These are phyloP conservation scores for Gillenia trifoliata DNA, from an alignment of 306 rosid genomes.

Conservation along the genomic window DNA sequence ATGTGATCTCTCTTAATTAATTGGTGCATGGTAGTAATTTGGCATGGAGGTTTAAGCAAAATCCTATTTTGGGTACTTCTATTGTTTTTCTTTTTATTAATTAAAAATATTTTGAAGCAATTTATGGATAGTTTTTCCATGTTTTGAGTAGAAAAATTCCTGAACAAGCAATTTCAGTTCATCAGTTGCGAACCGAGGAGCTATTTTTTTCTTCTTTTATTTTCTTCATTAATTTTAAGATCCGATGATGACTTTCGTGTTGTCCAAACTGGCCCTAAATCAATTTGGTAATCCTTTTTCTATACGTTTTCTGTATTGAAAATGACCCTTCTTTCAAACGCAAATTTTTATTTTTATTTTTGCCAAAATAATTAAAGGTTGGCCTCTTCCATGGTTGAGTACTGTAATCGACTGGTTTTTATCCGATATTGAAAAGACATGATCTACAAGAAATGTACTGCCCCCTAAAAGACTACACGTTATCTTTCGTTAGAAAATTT, in stretches of 20 bases:
- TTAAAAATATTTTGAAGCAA: not conserved
- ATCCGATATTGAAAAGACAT: constrained; percentile 27
- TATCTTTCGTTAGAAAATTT: constrained; percentile 19
- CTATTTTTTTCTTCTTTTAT: not conserved
- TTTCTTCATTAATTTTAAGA: not conserved
- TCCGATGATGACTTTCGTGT: not conserved
- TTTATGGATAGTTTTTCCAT: not conserved
- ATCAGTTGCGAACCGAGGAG: constrained; percentile 9
- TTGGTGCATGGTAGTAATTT: not conserved
- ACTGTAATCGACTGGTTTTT: constrained; percentile 11
- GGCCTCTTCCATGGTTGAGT: constrained; percentile 30
- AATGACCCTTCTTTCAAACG: constrained; percentile 46
- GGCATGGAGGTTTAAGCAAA: not conserved
- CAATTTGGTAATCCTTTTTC: not conserved
- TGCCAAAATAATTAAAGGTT: constrained; percentile 9
- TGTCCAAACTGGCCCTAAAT: constrained; percentile 8
- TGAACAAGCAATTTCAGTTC: constrained; percentile 4
- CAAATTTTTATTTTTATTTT: constrained; percentile 31
- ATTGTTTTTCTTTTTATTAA: not conserved
- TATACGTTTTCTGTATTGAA: constrained; percentile 12
- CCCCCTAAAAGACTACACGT: not conserved
- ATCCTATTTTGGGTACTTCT: not conserved
- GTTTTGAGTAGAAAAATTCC: constrained; percentile 34
- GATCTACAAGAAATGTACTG: constrained; percentile 22
- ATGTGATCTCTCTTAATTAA: not conserved